phyloP scores from a whole-genome alignment of 495 filamentous ascomycete species.

The Daldinia caldariorum region DNA sequence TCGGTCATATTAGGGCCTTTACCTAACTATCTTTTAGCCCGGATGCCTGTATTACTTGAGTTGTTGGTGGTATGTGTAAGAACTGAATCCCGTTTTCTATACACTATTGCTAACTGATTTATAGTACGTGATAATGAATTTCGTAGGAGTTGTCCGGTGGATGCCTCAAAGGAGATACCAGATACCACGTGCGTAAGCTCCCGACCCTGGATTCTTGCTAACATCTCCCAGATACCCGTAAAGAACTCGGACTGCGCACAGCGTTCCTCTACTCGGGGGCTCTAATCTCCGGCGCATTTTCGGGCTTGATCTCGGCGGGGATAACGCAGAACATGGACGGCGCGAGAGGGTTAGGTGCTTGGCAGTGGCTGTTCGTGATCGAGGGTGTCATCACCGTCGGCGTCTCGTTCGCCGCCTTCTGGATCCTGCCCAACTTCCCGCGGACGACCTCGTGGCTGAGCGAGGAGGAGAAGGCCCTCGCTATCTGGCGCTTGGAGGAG shows the following conservation, averaged over 20 bases:
- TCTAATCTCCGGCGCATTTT: conserved; percentile 71
- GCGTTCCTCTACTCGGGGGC: conserved; percentile 71
- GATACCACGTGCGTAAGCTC: not conserved
- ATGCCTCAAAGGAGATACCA: too few relatives aligned
- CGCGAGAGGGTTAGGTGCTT: conserved; percentile 54
- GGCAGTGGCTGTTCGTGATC: conserved; percentile 81
- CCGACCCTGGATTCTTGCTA: not conserved
- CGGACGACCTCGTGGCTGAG: conserved; percentile 77
- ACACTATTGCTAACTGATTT: conserved; percentile 34
- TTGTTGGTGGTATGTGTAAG: conserved; percentile 59
- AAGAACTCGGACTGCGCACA: conserved; percentile 65
- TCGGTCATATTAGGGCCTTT: not conserved
- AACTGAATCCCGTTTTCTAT: conserved; percentile 44
- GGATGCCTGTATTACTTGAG: conserved; percentile 65
- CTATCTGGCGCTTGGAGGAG: conserved; percentile 75
- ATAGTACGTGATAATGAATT: conserved; percentile 48
- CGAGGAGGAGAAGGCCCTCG: conserved; percentile 73
- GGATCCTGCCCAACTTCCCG: conserved; percentile 82
- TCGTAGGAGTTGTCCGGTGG: conserved; percentile 53
- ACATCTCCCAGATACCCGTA: conserved; percentile 58
- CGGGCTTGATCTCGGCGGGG: conserved; percentile 69
- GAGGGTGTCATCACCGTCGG: conserved; percentile 69
- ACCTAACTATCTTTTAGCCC: conserved; percentile 49
- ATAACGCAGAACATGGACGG: conserved; percentile 62
- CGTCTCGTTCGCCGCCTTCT: conserved; percentile 61